Evolutionary conservation across 2,329 filamentous ascomycete genomes (phyloP).

Genomic region (Alternaria sp.): DNA sequence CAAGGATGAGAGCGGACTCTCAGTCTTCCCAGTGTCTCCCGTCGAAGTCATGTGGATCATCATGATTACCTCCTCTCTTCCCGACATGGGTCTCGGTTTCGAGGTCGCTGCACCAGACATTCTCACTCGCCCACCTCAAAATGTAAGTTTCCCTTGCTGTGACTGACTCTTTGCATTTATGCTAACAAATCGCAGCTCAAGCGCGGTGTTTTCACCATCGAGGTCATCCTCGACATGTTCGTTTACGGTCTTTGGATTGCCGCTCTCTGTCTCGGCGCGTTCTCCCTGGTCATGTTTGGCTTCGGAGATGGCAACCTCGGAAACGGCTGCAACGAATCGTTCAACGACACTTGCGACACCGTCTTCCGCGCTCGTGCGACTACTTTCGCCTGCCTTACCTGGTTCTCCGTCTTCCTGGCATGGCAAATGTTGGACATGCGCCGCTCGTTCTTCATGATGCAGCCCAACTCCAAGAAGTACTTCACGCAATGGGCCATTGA

Average conservation of each 20-base stretch:
- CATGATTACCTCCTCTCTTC: slow-evolving; percentile 47
- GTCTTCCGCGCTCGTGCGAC: slow-evolving; percentile 67
- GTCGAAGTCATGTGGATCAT: slow-evolving; percentile 50
- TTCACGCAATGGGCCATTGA: slow-evolving; percentile 67
- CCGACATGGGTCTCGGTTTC: slow-evolving; percentile 45
- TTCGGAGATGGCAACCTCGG: slow-evolving; percentile 43
- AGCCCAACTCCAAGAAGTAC: slow-evolving; percentile 65
- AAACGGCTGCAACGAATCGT: slow-evolving; percentile 39
- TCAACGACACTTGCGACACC: slow-evolving; percentile 35
- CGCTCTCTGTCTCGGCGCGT: slow-evolving; percentile 41
- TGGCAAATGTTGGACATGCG: slow-evolving; percentile 76
- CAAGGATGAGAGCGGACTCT: slow-evolving; percentile 39
- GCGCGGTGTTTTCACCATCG: slow-evolving; percentile 43
- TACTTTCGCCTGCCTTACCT: slow-evolving; percentile 75
- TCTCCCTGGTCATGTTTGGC: slow-evolving; percentile 45
- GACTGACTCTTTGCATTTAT: background rate
- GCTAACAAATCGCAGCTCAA: slow-evolving; percentile 26
- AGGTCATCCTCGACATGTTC: slow-evolving; percentile 46
- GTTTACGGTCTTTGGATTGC: slow-evolving; percentile 46
- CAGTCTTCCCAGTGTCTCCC: slow-evolving; percentile 47
- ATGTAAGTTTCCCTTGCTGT: slow-evolving; percentile 8
- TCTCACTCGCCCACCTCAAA: slow-evolving; percentile 21
- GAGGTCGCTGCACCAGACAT: slow-evolving; percentile 46
- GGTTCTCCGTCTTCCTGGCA: slow-evolving; percentile 77
- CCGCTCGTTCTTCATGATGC: slow-evolving; percentile 76